Evolutionary conservation across 306 rosid species (phyloP).

Genomic region (Casuarina equisetifolia): DNA sequence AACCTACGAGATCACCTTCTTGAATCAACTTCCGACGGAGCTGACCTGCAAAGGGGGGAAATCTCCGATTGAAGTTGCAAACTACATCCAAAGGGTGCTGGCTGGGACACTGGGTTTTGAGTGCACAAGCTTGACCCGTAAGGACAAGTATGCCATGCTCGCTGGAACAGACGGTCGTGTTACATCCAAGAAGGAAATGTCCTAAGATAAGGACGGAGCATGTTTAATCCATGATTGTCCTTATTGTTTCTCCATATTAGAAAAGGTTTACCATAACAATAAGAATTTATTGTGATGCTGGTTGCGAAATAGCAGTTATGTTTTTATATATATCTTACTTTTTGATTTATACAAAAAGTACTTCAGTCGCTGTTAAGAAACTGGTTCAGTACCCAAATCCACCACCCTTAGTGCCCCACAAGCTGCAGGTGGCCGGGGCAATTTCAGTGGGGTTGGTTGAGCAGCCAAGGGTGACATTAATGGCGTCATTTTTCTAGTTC

Average conservation of each 20-base stretch:
- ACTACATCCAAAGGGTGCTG: conserved; percentile 78
- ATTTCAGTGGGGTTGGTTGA: conserved; percentile 9
- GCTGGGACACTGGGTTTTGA: conserved; percentile 86
- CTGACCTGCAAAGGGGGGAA: conserved; percentile 77
- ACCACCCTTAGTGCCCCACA: not conserved
- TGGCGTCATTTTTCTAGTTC: not conserved
- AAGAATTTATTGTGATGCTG: conserved; percentile 32
- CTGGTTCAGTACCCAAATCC: conserved; percentile 19
- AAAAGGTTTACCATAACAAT: conserved; percentile 31
- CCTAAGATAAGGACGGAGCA: conserved; percentile 22
- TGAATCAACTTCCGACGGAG: conserved; percentile 73
- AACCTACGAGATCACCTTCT: conserved; percentile 72
- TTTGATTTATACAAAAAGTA: conserved; percentile 21
- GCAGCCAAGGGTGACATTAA: not conserved
- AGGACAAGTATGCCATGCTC: conserved; percentile 74
- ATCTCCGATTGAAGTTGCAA: conserved; percentile 81
- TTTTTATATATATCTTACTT: conserved; percentile 28
- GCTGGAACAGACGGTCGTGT: conserved; percentile 91
- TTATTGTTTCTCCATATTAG: conserved; percentile 25
- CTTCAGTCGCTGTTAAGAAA: conserved; percentile 11
- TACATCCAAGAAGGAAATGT: conserved; percentile 47
- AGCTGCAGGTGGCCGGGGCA: conserved; percentile 3
- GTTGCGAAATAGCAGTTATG: conserved; percentile 18
- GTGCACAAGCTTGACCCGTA: conserved; percentile 87
- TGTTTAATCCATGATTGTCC: not conserved